These are phyloP conservation scores for Rubia tinctorum DNA, from an alignment of 305 asterid species.

Conservation along the genomic window DNA sequence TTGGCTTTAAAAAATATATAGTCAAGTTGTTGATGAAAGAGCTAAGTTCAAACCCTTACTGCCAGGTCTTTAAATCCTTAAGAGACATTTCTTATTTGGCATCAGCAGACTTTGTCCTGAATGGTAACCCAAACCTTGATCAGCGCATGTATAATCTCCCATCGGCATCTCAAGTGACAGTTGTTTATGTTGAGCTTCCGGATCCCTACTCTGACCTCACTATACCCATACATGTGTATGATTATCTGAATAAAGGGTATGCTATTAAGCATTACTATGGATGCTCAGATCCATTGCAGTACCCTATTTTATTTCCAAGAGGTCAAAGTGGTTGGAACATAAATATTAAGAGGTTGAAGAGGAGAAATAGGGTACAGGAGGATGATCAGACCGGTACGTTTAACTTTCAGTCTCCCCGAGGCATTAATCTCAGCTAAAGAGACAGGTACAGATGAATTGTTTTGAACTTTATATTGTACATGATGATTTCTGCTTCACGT, in stretches of 20 bases:
- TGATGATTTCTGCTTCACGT: too few relatives aligned
- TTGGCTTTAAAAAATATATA: too few relatives aligned
- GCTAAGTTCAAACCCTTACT: too few relatives aligned
- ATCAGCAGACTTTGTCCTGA: neutral
- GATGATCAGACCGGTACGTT: neutral
- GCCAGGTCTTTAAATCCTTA: too few relatives aligned
- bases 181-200: neutral
- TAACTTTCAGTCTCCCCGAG: too few relatives aligned
- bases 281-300: conserved; percentile 19
- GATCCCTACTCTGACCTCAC: neutral
- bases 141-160: conserved; percentile 3
- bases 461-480: too few relatives aligned
- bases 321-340: conserved; percentile 9
- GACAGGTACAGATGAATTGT: too few relatives aligned
- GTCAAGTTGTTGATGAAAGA: too few relatives aligned
- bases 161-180: neutral
- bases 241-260: neutral
- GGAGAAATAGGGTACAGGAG: neutral
- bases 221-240: conserved; percentile 3
- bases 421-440: too few relatives aligned
- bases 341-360: neutral
- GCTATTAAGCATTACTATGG: neutral
- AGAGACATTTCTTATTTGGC: neutral
- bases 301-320: conserved; percentile 6
- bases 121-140: neutral